Conservation (phyloP, 2,329 filamentous ascomycete genomes). For the Exophiala dermatitidis region DNA sequence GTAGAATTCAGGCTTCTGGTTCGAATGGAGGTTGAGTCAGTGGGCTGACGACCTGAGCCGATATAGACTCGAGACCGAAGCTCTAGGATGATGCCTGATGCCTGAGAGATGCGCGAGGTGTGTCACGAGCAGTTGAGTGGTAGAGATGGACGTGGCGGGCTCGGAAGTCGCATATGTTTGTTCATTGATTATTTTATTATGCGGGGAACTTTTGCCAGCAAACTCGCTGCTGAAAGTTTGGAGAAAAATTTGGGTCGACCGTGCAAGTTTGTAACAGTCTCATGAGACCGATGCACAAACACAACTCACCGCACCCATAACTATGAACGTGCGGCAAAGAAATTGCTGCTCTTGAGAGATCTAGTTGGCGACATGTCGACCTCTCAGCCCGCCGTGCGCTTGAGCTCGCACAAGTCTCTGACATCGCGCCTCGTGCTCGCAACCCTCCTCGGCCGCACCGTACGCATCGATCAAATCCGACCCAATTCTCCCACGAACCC, state of each 20-base stretch:
- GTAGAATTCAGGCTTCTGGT: no score
- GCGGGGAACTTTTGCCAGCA: no score
- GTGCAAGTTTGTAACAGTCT: not conserved
- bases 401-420: conserved; percentile 78
- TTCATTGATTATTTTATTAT: not conserved
- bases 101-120: no score
- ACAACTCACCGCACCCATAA: not conserved
- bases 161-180: not conserved
- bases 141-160: no score
- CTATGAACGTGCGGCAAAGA: not conserved
- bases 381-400: conserved; percentile 53
- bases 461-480: conserved; percentile 92
- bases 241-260: conserved; percentile 3
- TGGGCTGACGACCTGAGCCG: no score
- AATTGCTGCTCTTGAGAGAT: not conserved
- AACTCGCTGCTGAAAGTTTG: not conserved
- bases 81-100: not conserved
- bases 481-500: conserved; percentile 76
- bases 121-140: no score
- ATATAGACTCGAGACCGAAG: no score
- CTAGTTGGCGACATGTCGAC: conserved; percentile 31
- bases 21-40: no score
- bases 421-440: conserved; percentile 78
- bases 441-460: conserved; percentile 78
- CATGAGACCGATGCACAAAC: not conserved